Evolutionary conservation across 441 rosid species (phyloP).

Genomic region (Populus hybrid): DNA sequence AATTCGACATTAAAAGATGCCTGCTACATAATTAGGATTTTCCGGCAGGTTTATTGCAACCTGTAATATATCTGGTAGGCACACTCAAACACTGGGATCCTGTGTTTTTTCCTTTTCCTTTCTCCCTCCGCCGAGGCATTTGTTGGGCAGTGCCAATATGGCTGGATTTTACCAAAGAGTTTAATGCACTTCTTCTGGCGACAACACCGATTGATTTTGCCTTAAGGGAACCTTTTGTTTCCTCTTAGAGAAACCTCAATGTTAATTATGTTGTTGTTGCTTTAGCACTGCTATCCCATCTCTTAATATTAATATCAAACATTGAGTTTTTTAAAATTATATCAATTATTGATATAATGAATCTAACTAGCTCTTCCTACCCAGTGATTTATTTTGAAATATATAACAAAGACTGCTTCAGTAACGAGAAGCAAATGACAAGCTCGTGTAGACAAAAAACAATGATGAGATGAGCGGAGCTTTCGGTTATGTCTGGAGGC

Average conservation of each 20-base stretch:
- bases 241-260: neutral
- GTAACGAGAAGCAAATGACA: neutral
- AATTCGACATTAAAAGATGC: neutral
- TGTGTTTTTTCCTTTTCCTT: neutral
- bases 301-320: neutral
- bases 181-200: too few relatives aligned
- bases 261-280: neutral
- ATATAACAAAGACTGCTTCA: too few relatives aligned
- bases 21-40: neutral
- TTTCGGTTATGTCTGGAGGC: neutral
- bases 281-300: neutral
- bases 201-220: too few relatives aligned
- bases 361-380: neutral
- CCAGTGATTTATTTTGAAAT: too few relatives aligned
- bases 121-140: neutral
- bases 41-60: neutral
- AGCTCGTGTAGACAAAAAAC: neutral
- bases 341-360: neutral
- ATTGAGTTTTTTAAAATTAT: too few relatives aligned
- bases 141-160: neutral
- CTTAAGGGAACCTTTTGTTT: too few relatives aligned
- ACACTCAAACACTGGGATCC: neutral
- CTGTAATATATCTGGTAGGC: neutral
- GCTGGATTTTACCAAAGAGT: neutral
- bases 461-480: neutral